Evolutionary conservation across 352 stramenopile species (phyloP).

Genomic region (Pythium dissotocum): DNA sequence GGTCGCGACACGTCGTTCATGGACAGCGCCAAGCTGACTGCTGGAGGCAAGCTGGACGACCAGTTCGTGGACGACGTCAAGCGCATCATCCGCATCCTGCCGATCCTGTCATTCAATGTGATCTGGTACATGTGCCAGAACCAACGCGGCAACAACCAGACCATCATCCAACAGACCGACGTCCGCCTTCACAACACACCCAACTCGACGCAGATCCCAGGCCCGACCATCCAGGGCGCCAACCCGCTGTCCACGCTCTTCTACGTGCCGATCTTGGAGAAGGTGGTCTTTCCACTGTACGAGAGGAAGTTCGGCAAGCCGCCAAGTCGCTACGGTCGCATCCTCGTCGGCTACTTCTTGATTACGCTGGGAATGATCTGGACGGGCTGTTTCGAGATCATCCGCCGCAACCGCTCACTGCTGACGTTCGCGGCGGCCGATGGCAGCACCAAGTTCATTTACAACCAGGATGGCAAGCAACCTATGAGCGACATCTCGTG

Average conservation of each 20-base stretch:
- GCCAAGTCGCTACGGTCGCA: slow-evolving; percentile 34
- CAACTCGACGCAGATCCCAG: slow-evolving; percentile 45
- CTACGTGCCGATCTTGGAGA: slow-evolving; percentile 40
- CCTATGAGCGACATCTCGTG: slow-evolving; percentile 34
- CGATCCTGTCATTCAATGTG: slow-evolving; percentile 41
- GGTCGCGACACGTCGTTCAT: slow-evolving; percentile 37
- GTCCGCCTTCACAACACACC: slow-evolving; percentile 16
- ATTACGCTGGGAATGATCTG: slow-evolving; percentile 28
- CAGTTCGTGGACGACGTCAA: slow-evolving; percentile 43
- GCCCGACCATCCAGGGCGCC: slow-evolving; percentile 47
- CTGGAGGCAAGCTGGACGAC: slow-evolving; percentile 38
- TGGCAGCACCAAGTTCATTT: slow-evolving; percentile 4
- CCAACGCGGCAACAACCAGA: slow-evolving; percentile 32
- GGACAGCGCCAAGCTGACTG: slow-evolving; percentile 35
- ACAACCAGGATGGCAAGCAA: slow-evolving; percentile 13
- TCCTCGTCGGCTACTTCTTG: slow-evolving; percentile 23
- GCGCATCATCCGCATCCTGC: slow-evolving; percentile 43
- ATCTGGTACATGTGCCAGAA: slow-evolving; percentile 32
- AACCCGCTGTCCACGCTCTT: slow-evolving; percentile 45
- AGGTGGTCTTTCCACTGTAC: slow-evolving; percentile 43
- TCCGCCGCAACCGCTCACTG: slow-evolving; percentile 26
- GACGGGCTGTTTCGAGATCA: slow-evolving; percentile 29
- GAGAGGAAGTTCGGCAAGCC: slow-evolving; percentile 41
- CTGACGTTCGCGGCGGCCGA: slow-evolving; percentile 8
- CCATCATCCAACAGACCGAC: slow-evolving; percentile 32